Evolutionary conservation across 1,284 basidiomycete species (phyloP), one percentile per base, ranked within the genome.

Genomic region (Austropuccinia psidii): DNA sequence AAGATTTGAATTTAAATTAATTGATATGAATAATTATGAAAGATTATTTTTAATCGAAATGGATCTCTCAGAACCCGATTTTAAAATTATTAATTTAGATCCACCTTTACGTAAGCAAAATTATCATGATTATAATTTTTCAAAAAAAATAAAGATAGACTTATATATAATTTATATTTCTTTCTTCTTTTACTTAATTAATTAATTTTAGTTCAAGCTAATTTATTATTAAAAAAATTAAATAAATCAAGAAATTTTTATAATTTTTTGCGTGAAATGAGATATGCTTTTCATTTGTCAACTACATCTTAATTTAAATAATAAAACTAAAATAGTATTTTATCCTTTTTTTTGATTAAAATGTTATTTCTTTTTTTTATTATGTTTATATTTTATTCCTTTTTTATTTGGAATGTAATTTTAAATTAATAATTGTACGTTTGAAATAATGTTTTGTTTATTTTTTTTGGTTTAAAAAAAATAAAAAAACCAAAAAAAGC

Each of bases 1-100:
- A 39, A 43, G n/a, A 29, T 61, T 61, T 41, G 45, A 61, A 31
- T 61, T 61, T 41, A 61, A 61, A 41, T 21, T 61, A 29, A 61
- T 61, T 41, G 58, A 61, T 24, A 61, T 61, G 58, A 61, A 61
- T n/a, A 41, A 37, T 17, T 61, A 61, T 27, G 58, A 61, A 27
- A 43, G 58, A 61, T 37, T 61, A 6, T 61, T 61, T 19, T 43
- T 4, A 9, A 19, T 61, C 8, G 58, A 61, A 61, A 27, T 61
- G 9, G 58, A 61, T 29, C 58, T 61, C 9, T 19, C 39, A 7
- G 58, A 61, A 4, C 45, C 45, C 27, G 58, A 61, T 45, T 61
- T 43, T 24, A 61, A 21, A 19, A 61, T 61, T 13, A 4, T 29
- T 4, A 43, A 37, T n/a, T n/a, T 61, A 19, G 58, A 61, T 45